Percentiles rank a stretch among this genome's conserved stretches.
phyloP scores from a whole-genome alignment of 495 filamentous ascomycete species.

The Talaromyces wortmannii region DNA sequence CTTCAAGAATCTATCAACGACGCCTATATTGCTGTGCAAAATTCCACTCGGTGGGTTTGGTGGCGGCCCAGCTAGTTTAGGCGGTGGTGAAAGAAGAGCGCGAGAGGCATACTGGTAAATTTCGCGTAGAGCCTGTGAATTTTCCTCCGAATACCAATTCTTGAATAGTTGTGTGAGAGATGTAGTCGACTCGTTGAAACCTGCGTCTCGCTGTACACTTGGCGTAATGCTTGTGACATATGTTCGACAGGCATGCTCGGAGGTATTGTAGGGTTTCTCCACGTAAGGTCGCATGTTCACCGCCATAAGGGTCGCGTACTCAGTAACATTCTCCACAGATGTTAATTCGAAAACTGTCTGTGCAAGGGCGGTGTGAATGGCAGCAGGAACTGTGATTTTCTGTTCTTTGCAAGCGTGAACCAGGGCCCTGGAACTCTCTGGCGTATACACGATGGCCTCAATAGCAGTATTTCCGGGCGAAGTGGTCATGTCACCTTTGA shows the following conservation, averaged over 20 bases:
- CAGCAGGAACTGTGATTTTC: constrained; percentile 11
- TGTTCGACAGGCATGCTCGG: constrained; percentile 9
- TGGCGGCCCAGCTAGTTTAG: neutral
- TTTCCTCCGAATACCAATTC: constrained; percentile 8
- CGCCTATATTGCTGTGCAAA: constrained; percentile 12
- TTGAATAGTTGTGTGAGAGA: constrained; percentile 2
- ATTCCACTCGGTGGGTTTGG: constrained; percentile 11
- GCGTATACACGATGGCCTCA: constrained; percentile 4
- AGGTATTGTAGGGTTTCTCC: constrained; percentile 5
- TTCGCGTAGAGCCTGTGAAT: constrained; percentile 2
- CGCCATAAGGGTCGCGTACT: constrained; percentile 11
- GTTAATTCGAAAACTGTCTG: constrained; percentile 4
- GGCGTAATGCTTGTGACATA: constrained; percentile 10
- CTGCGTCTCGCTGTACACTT: neutral
- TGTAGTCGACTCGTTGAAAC: constrained; percentile 5
- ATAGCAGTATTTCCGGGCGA: constrained; percentile 2
- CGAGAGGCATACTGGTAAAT: constrained; percentile 7
- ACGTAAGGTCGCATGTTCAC: constrained; percentile 10
- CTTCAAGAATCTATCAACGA: constrained; percentile 9
- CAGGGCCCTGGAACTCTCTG: constrained; percentile 4
- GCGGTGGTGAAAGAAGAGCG: constrained; percentile 3
- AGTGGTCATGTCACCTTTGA: constrained; percentile 9
- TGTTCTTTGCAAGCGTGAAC: constrained; percentile 9
- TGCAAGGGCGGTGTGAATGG: constrained; percentile 11
- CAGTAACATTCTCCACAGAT: constrained; percentile 1